Conservation (phyloP, 768 basidiomycete genomes). For the Tylopilus sp. region DNA sequence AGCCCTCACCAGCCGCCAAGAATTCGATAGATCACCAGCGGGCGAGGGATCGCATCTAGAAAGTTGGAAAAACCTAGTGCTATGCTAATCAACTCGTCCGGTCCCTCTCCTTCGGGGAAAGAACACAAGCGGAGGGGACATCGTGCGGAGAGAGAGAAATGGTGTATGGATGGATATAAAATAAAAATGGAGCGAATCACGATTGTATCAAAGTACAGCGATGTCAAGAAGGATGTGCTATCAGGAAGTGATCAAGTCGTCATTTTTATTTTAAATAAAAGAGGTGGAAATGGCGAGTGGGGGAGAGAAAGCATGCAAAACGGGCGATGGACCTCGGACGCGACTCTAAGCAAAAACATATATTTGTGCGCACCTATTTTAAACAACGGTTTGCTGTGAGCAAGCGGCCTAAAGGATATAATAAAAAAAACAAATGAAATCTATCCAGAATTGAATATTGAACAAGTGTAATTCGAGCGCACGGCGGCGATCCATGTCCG, state of each 20-base stretch:
- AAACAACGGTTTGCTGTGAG: conserved; percentile 14
- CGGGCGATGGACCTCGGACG: not conserved
- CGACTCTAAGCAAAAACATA: conserved; percentile 3
- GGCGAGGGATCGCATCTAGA: conserved; percentile 7
- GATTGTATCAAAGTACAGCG: conserved; percentile 21
- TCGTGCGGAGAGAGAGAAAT: not conserved
- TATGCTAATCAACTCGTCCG: conserved; percentile 20
- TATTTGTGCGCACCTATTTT: conserved; percentile 20
- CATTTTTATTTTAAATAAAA: too few relatives aligned
- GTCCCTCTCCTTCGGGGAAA: conserved; percentile 2
- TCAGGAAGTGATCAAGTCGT: not conserved
- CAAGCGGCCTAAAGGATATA: not conserved
- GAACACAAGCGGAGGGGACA: not conserved
- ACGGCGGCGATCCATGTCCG: conserved; percentile 12
- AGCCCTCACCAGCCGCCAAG: not conserved
- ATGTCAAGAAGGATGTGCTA: not conserved
- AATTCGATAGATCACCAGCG: not conserved
- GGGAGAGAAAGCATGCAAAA: conserved; percentile 3
- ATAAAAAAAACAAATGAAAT: not conserved
- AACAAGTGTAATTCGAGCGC: conserved; percentile 19
- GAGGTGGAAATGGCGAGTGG: not conserved
- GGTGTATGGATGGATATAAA: not conserved
- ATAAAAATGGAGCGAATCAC: not conserved
- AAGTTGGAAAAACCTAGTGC: conserved; percentile 7
- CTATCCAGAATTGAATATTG: conserved; percentile 13